These are phyloP conservation scores for Sporothrix dimorphospora DNA, from an alignment of 2,329 filamentous ascomycete genomes.

Conservation along the genomic window DNA sequence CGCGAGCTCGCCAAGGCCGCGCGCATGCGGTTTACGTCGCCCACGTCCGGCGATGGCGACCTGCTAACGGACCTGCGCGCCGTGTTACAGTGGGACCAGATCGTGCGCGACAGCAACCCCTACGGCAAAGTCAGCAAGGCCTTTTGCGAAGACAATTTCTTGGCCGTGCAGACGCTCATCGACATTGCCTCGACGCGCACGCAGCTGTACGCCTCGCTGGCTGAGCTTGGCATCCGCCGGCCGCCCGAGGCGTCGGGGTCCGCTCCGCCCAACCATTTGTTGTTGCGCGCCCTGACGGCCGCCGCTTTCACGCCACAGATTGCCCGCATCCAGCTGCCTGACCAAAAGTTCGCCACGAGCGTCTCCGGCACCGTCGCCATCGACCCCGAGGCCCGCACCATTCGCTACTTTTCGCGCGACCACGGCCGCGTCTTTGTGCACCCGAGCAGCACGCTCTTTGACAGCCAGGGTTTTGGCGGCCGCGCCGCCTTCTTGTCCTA, in stretches of 20 bases:
- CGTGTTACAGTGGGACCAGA: conserved; percentile 78
- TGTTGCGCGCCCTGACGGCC: conserved; percentile 71
- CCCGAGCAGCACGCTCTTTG: conserved; percentile 84
- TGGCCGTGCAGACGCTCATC: conserved; percentile 79
- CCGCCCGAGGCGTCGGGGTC: conserved; percentile 41
- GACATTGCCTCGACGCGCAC: conserved; percentile 86
- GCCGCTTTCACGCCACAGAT: conserved; percentile 83
- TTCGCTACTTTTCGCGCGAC: conserved; percentile 89
- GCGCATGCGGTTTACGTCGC: conserved; percentile 69
- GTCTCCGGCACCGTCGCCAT: conserved; percentile 88
- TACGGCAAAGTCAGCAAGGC: conserved; percentile 66
- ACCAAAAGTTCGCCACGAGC: conserved; percentile 90
- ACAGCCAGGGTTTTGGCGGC: conserved; percentile 74
- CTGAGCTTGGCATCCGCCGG: conserved; percentile 79
- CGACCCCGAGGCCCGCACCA: conserved; percentile 87
- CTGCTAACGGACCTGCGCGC: conserved; percentile 84
- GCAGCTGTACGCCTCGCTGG: conserved; percentile 83
- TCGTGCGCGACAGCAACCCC: conserved; percentile 53
- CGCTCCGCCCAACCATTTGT: conserved; percentile 41
- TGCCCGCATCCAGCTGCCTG: conserved; percentile 87
- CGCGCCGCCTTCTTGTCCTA: conserved; percentile 82
- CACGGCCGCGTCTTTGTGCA: conserved; percentile 91
- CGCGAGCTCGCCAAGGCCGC: conserved; percentile 81
- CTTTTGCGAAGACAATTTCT: conserved; percentile 85
- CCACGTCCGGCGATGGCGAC: conserved; percentile 72